Percentiles rank a stretch among this genome's conserved stretches.
These are phyloP conservation scores for Colletotrichum noveboracense DNA, from an alignment of 2,329 filamentous ascomycete genomes.

Conservation along the genomic window DNA sequence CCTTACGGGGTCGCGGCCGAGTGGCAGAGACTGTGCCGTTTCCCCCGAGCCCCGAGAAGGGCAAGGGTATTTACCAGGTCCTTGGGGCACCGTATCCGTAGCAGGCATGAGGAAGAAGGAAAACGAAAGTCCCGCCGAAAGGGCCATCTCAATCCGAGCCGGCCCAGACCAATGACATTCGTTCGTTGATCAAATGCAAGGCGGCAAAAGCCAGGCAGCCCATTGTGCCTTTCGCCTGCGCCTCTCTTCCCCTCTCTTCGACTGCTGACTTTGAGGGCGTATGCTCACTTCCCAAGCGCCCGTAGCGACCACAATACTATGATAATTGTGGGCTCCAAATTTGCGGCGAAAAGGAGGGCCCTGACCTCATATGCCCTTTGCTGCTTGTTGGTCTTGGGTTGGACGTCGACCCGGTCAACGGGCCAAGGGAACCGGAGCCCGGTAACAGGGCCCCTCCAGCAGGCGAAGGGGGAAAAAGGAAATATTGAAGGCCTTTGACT, in stretches of 20 bases:
- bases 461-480: neutral
- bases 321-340: neutral
- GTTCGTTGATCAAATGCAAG: neutral
- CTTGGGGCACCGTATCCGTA: neutral
- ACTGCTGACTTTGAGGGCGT: neutral
- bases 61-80: conserved; percentile 3
- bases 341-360: neutral
- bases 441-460: neutral
- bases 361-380: neutral
- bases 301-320: neutral
- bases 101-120: neutral
- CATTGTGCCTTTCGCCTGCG: neutral
- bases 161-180: neutral
- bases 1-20: conserved; percentile 3
- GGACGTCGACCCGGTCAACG: conserved; percentile 5
- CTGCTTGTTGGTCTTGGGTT: conserved; percentile 10
- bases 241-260: neutral
- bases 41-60: conserved; percentile 5
- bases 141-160: neutral
- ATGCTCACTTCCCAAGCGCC: neutral
- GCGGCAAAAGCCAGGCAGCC: neutral
- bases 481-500: neutral
- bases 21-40: neutral
- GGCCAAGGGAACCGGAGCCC: conserved; percentile 10
- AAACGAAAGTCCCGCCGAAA: neutral